A percentile compares a stretch with the other conserved stretches of the same genome.
phyloP scores from a whole-genome alignment of 2,329 filamentous ascomycete genomes.

The Beauveria brongniartii region DNA sequence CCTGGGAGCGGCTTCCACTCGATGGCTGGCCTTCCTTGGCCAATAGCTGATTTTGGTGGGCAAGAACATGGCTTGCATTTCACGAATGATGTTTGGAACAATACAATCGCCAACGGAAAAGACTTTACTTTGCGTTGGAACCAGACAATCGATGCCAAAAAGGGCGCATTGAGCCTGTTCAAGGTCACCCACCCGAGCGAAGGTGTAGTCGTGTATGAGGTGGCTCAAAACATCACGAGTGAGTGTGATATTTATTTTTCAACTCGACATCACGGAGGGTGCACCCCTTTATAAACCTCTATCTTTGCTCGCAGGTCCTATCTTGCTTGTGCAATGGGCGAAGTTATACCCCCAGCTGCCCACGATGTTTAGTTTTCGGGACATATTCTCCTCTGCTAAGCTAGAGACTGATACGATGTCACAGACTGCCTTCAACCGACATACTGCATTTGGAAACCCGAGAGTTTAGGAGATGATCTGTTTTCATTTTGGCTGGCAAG shows the following conservation, averaged over 20 bases:
- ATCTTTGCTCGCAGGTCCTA: neutral
- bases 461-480: slow-evolving; percentile 18
- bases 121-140: slow-evolving; percentile 24
- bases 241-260: slow-evolving; percentile 9
- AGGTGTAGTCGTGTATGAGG: slow-evolving; percentile 22
- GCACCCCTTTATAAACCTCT: neutral
- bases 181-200: slow-evolving; percentile 23
- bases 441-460: slow-evolving; percentile 23
- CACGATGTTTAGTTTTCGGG: slow-evolving; percentile 4
- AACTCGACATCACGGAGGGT: neutral
- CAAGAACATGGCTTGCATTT: slow-evolving; percentile 23
- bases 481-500: slow-evolving; percentile 24
- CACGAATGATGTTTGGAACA: slow-evolving; percentile 26
- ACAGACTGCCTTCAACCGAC: slow-evolving; percentile 16
- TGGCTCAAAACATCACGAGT: slow-evolving; percentile 24
- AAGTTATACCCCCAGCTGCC: neutral
- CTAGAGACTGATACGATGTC: slow-evolving; percentile 5
- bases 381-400: slow-evolving; percentile 3
- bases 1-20: slow-evolving; percentile 11
- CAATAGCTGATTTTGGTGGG: slow-evolving; percentile 11
- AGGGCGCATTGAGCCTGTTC: slow-evolving; percentile 22
- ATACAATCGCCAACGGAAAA: slow-evolving; percentile 25
- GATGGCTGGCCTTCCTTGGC: slow-evolving; percentile 17
- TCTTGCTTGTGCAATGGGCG: neutral
- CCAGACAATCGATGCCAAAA: slow-evolving; percentile 17